phyloP scores from a whole-genome alignment of 2,329 filamentous ascomycete species.

The Gyromitra esculenta region DNA sequence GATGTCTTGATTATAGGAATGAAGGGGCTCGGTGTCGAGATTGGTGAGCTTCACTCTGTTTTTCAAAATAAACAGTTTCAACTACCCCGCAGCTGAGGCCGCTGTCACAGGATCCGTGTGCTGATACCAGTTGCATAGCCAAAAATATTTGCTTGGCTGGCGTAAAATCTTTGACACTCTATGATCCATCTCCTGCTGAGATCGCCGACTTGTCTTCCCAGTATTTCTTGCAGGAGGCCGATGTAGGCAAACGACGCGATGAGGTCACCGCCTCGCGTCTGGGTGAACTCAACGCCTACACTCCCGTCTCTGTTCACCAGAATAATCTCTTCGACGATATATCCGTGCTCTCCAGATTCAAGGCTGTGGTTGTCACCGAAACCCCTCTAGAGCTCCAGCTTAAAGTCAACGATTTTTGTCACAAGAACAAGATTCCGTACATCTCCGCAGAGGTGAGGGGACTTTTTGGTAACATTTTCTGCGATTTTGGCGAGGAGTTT shows the following conservation, averaged over 20 bases:
- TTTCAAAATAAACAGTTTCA: slow-evolving; percentile 6
- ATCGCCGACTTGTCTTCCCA: slow-evolving; percentile 94
- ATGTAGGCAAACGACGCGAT: slow-evolving; percentile 92
- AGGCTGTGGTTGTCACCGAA: slow-evolving; percentile 90
- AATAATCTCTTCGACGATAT: slow-evolving; percentile 77
- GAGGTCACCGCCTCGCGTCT: slow-evolving; percentile 86
- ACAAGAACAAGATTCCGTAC: slow-evolving; percentile 90
- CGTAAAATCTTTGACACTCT: slow-evolving; percentile 94
- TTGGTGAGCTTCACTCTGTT: slow-evolving; percentile 64
- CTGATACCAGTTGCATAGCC: slow-evolving; percentile 64
- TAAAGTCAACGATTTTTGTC: slow-evolving; percentile 88
- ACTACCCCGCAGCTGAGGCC: slow-evolving; percentile 34
- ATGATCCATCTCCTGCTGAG: slow-evolving; percentile 84
- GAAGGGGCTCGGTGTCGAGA: slow-evolving; percentile 94
- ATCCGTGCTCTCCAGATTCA: slow-evolving; percentile 85
- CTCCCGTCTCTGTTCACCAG: slow-evolving; percentile 75
- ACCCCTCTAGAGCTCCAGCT: slow-evolving; percentile 83
- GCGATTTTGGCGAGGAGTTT: slow-evolving; percentile 95
- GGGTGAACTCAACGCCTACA: slow-evolving; percentile 95
- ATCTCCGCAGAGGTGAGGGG: slow-evolving; percentile 90
- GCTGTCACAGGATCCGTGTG: slow-evolving; percentile 14
- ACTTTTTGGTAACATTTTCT: slow-evolving; percentile 94
- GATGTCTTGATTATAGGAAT: slow-evolving; percentile 92
- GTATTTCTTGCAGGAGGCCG: slow-evolving; percentile 89
- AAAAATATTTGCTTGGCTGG: slow-evolving; percentile 98